Conservation (phyloP, 2,329 filamentous ascomycete species). For the Arthrobotrys sinensis region DNA sequence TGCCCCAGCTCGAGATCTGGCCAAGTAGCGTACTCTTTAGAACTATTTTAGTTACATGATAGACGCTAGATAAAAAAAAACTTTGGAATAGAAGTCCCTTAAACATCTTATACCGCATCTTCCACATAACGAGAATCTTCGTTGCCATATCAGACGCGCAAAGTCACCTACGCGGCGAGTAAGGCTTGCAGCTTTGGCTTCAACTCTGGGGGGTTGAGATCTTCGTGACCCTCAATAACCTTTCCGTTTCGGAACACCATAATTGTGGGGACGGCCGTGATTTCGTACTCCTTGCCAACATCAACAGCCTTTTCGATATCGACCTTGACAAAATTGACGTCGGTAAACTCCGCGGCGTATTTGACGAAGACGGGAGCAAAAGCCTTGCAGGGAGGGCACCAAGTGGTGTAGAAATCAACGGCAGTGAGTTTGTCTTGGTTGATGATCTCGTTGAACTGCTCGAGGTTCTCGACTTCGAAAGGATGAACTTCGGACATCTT, state of each 20-base stretch:
- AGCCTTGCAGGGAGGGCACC: conserved; percentile 76
- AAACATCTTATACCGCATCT: too few species aligned
- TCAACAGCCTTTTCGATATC: conserved; percentile 74
- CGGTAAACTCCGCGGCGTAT: conserved; percentile 69
- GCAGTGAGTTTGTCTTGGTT: conserved; percentile 71
- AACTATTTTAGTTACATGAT: too few species aligned
- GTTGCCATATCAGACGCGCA: too few species aligned
- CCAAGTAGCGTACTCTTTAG: too few species aligned
- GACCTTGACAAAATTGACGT: conserved; percentile 74
- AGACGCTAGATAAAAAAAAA: too few species aligned
- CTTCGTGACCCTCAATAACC: conserved; percentile 65
- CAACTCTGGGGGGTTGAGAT: conserved; percentile 1
- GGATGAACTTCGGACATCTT: conserved; percentile 8
- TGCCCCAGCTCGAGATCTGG: too few species aligned
- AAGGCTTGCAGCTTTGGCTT: neutral
- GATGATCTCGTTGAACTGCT: conserved; percentile 72
- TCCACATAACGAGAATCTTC: too few species aligned
- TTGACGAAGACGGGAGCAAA: conserved; percentile 73
- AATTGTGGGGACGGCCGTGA: conserved; percentile 75
- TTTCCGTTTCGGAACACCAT: conserved; percentile 74
- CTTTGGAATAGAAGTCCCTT: too few species aligned
- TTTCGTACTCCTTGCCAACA: conserved; percentile 70
- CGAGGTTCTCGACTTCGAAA: conserved; percentile 37
- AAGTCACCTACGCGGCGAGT: neutral
- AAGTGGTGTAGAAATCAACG: conserved; percentile 74